Conservation (phyloP, 441 rosid genomes). For the Biscutella auriculata region DNA sequence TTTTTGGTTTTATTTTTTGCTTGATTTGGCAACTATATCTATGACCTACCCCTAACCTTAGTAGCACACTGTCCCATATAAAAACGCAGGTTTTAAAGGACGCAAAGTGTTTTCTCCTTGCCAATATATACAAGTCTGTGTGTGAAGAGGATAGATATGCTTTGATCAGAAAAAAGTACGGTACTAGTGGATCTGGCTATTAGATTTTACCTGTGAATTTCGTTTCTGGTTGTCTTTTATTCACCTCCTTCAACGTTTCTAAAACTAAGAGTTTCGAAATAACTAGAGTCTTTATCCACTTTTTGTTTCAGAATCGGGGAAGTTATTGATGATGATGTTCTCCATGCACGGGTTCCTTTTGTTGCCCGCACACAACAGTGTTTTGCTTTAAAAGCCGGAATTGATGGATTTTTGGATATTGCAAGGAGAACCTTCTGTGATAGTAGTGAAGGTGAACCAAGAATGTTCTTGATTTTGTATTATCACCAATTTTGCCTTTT, state of each 20-base stretch:
- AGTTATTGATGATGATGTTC: conserved; percentile 91
- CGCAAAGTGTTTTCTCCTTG: conserved; percentile 79
- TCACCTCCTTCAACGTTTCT: neutral
- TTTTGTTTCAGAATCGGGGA: conserved; percentile 58
- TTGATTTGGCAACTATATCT: neutral
- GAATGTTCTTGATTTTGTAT: conserved; percentile 11
- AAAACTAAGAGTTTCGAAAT: neutral
- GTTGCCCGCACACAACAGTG: conserved; percentile 98
- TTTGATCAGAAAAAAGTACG: conserved; percentile 72
- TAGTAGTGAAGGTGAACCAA: conserved; percentile 79
- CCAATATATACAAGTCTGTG: conserved; percentile 61
- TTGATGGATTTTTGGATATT: conserved; percentile 89
- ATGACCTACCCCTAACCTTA: conserved; percentile 2
- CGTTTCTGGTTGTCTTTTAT: neutral
- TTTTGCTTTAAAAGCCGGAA: conserved; percentile 94
- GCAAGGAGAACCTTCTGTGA: conserved; percentile 94
- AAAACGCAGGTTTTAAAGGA: conserved; percentile 68
- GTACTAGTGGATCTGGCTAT: conserved; percentile 9
- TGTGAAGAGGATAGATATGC: conserved; percentile 73
- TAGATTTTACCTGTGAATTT: conserved; percentile 8
- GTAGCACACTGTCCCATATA: conserved; percentile 5
- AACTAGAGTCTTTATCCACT: conserved; percentile 10
- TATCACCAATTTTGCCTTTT: neutral
- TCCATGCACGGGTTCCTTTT: conserved; percentile 91
- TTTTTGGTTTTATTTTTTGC: neutral